Percentiles rank a stretch among this genome's conserved stretches.
phyloP scores from a whole-genome alignment of 2,329 filamentous ascomycete genomes.

The Phyllosticta citriasiana region DNA sequence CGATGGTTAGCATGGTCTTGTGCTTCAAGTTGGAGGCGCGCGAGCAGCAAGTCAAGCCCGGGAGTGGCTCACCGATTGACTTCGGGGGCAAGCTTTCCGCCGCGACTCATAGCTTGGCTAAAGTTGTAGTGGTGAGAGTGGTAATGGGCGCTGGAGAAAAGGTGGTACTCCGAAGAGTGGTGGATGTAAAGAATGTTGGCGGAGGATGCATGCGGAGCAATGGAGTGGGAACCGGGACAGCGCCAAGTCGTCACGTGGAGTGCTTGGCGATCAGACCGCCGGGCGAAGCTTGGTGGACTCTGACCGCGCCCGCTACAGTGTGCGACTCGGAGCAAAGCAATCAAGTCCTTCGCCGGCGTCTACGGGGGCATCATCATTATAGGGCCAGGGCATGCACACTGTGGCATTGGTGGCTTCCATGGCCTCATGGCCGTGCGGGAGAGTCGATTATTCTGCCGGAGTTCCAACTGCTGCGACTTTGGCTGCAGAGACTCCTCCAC shows the following conservation, averaged over 20 bases:
- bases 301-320: background rate
- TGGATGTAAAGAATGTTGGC: conserved; percentile 4
- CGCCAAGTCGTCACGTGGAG: background rate
- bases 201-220: background rate
- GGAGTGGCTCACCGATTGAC: conserved; percentile 72
- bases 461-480: too few species aligned
- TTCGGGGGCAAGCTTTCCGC: conserved; percentile 96
- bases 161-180: conserved; percentile 12
- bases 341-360: background rate
- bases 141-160: conserved; percentile 8
- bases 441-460: too few species aligned
- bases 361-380: background rate
- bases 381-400: background rate
- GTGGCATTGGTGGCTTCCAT: background rate
- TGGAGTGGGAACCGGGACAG: background rate
- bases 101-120: conserved; percentile 79
- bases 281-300: background rate
- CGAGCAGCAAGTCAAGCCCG: conserved; percentile 12
- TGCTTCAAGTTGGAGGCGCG: conserved; percentile 13
- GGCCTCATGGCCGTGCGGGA: background rate
- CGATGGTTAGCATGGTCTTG: conserved; percentile 19
- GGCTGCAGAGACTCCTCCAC: too few species aligned
- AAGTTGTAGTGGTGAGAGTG: conserved; percentile 12
- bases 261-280: background rate
- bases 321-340: background rate